Conservation (phyloP, 371 early-diverging fungal genomes). For the Apophysomyces sp. region DNA sequence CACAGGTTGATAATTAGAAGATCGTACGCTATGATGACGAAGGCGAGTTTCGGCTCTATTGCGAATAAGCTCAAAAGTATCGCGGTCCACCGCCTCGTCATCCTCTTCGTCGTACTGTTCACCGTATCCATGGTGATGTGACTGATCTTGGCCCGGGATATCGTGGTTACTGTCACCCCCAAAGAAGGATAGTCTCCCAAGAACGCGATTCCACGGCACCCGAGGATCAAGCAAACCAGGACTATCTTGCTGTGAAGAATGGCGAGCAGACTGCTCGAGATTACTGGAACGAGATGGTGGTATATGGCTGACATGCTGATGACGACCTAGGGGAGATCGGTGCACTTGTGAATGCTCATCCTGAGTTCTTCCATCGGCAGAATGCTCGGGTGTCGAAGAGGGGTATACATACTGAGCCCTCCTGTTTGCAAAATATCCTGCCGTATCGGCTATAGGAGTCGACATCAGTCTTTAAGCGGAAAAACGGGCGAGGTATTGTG, state of each 20-base stretch:
- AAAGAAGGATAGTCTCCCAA: neutral
- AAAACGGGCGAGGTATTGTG: conserved; percentile 4
- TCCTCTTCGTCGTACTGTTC: conserved; percentile 11
- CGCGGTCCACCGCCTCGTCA: conserved; percentile 16
- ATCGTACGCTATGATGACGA: conserved; percentile 5
- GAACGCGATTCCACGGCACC: conserved; percentile 6
- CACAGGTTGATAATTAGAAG: neutral
- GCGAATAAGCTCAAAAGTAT: conserved; percentile 30
- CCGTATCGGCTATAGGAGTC: conserved; percentile 44
- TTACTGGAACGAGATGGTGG: neutral
- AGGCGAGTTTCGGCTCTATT: conserved; percentile 1
- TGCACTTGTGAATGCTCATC: neutral
- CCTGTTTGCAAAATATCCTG: conserved; percentile 34
- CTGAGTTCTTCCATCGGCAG: neutral
- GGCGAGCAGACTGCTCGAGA: neutral
- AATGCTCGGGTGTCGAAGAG: neutral
- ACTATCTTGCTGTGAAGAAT: conserved; percentile 2
- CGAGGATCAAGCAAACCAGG: conserved; percentile 2
- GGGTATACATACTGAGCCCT: conserved; percentile 8
- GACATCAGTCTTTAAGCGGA: conserved; percentile 23
- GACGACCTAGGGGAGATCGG: neutral
- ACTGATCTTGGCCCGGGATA: conserved; percentile 2
- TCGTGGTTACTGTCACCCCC: conserved; percentile 3
- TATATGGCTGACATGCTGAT: neutral
- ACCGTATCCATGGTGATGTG: neutral